phyloP scores from a whole-genome alignment of 2,329 filamentous ascomycete species.

The Beauveria medogensis region DNA sequence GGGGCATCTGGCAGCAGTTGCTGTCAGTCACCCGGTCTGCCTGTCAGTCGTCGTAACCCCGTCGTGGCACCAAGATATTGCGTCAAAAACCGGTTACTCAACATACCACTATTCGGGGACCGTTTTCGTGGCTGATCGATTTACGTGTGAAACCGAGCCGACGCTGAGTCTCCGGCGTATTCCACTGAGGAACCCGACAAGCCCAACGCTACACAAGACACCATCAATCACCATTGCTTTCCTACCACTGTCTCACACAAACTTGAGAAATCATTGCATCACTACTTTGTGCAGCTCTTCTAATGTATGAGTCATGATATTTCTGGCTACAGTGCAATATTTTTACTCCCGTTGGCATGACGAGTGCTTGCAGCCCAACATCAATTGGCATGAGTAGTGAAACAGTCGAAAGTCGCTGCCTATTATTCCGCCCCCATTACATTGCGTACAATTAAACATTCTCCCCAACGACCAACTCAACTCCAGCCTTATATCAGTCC shows the following conservation, averaged over 20 bases:
- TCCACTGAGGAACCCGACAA: background rate
- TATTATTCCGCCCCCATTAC: background rate
- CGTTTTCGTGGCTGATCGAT: background rate
- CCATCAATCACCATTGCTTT: background rate
- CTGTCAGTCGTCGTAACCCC: background rate
- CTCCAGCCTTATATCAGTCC: background rate
- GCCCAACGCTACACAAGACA: background rate
- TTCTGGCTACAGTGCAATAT: background rate
- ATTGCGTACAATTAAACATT: background rate
- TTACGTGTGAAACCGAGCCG: background rate
- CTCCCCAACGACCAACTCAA: background rate
- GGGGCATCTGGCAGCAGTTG: conserved; percentile 2
- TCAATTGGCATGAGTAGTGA: background rate
- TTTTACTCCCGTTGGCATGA: background rate
- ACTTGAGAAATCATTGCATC: background rate
- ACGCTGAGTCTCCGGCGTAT: background rate
- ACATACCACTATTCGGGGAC: background rate
- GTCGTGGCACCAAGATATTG: background rate
- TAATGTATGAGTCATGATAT: background rate
- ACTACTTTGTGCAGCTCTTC: background rate
- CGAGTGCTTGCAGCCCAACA: background rate
- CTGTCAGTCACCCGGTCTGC: background rate
- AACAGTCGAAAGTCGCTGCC: background rate
- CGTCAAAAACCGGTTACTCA: background rate
- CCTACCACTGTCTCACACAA: background rate